A percentile compares a stretch with the other conserved stretches of the same genome.
Evolutionary conservation across 805 yeast species (phyloP).

Genomic region (Schizosaccharomyces osmophilus): DNA sequence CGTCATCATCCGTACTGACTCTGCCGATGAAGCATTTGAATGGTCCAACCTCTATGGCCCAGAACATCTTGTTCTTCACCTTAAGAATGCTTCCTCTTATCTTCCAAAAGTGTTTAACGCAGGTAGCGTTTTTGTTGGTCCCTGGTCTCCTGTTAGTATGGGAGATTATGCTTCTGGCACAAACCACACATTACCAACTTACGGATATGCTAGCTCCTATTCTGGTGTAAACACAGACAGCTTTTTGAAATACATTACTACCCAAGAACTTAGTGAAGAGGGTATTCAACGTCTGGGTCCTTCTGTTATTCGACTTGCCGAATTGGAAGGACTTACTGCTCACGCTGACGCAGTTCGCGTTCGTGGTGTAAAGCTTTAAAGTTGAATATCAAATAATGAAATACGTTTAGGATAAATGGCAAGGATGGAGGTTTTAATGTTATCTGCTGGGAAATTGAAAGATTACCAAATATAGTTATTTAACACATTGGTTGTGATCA

Average conservation of each 20-base stretch:
- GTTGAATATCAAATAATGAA: background rate
- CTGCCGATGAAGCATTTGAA: constrained; percentile 58
- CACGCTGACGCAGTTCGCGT: constrained; percentile 93
- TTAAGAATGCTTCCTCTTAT: constrained; percentile 48
- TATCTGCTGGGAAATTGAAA: too few species aligned
- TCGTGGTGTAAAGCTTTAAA: constrained; percentile 16
- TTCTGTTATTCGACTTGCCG: constrained; percentile 89
- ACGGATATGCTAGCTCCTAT: constrained; percentile 93
- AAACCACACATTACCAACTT: constrained; percentile 93
- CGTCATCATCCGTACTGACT: constrained; percentile 42
- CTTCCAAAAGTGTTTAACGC: constrained; percentile 69
- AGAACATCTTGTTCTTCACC: constrained; percentile 84
- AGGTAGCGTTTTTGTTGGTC: constrained; percentile 90
- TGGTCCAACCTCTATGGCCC: constrained; percentile 87
- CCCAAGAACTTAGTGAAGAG: constrained; percentile 67
- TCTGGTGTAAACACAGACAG: constrained; percentile 93
- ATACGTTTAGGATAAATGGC: too few species aligned
- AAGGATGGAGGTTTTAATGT: too few species aligned
- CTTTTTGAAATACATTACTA: constrained; percentile 81
- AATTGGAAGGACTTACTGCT: constrained; percentile 88
- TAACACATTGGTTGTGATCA: too few species aligned
- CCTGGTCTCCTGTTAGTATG: constrained; percentile 88
- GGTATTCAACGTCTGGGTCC: constrained; percentile 80
- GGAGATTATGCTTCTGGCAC: constrained; percentile 97
- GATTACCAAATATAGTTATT: too few species aligned